Evolutionary conservation across 1,284 basidiomycete species (phyloP).

Genomic region (Marasmius sp.): DNA sequence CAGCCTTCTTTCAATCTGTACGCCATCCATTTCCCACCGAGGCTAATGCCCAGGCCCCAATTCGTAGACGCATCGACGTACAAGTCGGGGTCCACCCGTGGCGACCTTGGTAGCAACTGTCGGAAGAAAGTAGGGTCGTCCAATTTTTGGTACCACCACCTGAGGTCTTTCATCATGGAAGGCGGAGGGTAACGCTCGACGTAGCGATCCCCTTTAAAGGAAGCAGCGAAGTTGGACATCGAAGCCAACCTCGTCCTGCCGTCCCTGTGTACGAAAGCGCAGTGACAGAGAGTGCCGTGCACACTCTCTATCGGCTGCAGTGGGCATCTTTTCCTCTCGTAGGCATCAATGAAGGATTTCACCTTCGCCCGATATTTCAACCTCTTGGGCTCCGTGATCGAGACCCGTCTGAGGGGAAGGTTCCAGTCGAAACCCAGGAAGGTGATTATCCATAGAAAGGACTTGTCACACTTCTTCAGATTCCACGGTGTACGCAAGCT

Average conservation of each 20-base stretch:
- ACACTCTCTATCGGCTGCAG: constrained; percentile 18
- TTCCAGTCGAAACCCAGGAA: constrained; percentile 29
- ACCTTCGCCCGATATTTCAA: constrained; percentile 21
- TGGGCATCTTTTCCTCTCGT: constrained; percentile 7
- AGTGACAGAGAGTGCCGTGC: not conserved
- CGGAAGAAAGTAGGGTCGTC: not conserved
- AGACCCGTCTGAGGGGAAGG: constrained; percentile 15
- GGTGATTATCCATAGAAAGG: constrained; percentile 8
- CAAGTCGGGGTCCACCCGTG: not conserved
- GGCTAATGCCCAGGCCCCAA: constrained; percentile 37
- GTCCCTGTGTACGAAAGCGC: not conserved
- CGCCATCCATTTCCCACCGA: constrained; percentile 23
- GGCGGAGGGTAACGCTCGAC: not conserved
- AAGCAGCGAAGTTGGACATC: constrained; percentile 11
- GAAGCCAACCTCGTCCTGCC: not conserved
- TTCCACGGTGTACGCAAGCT: constrained; percentile 32
- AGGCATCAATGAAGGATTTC: not conserved
- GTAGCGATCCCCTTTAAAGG: not conserved
- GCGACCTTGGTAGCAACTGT: not conserved
- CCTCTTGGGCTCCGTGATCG: constrained; percentile 13
- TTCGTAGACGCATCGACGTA: constrained; percentile 29
- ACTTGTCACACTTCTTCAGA: constrained; percentile 19
- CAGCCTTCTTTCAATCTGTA: constrained; percentile 25
- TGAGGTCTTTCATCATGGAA: constrained; percentile 19
- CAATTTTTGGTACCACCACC: constrained; percentile 19